A percentile compares a stretch with the other conserved stretches of the same genome.
phyloP scores from a whole-genome alignment of 2,329 filamentous ascomycete genomes.

The Tolypocladium album region DNA sequence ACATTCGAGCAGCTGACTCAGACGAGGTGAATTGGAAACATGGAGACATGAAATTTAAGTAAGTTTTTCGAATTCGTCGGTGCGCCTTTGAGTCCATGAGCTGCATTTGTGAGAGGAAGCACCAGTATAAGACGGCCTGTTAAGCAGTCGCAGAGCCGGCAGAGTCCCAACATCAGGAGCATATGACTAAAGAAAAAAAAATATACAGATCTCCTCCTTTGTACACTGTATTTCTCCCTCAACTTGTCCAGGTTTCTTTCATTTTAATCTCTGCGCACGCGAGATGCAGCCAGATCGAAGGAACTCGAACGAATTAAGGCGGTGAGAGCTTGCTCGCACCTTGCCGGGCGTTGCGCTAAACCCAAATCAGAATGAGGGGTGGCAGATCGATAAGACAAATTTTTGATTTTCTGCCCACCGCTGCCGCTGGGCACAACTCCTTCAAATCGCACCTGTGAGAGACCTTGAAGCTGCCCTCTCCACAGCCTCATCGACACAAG shows the following conservation, averaged over 20 bases:
- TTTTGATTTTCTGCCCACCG: slow-evolving; percentile 23
- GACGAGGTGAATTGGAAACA: background rate
- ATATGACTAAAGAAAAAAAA: background rate
- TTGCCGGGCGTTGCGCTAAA: slow-evolving; percentile 11
- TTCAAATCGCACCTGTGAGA: background rate
- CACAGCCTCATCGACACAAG: slow-evolving; percentile 9
- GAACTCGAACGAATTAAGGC: slow-evolving; percentile 10
- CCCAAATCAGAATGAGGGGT: slow-evolving; percentile 21
- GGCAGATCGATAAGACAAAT: slow-evolving; percentile 28
- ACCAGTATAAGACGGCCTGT: background rate
- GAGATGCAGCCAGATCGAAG: background rate
- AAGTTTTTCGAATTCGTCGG: background rate
- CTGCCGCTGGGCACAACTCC: background rate
- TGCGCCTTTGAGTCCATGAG: background rate
- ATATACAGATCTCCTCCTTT: background rate
- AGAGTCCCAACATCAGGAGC: background rate
- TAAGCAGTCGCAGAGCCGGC: background rate
- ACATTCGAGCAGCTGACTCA: background rate
- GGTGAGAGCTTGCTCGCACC: slow-evolving; percentile 15
- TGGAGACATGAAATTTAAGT: background rate
- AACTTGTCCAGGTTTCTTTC: background rate
- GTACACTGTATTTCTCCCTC: background rate
- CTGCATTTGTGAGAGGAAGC: background rate
- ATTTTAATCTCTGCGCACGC: background rate
- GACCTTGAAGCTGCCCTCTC: background rate